phyloP scores from a whole-genome alignment of 1,139 yeast genomes.

The Blastobotrys persicus region DNA sequence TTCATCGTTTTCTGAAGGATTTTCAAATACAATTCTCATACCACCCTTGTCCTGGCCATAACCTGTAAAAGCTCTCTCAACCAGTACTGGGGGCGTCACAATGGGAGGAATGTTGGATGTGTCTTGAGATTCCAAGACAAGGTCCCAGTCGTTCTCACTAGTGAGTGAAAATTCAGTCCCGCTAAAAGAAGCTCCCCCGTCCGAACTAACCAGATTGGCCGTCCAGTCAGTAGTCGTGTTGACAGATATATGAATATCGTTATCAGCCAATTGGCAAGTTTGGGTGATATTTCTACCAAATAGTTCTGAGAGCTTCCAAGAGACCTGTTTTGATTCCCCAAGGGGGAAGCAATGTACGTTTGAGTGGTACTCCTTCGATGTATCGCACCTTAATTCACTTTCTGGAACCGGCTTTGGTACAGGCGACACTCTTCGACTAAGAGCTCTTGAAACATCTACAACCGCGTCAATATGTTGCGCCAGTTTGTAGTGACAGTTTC shows the following conservation, averaged over 20 bases:
- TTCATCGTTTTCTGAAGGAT: constrained; percentile 50
- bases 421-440: constrained; percentile 62
- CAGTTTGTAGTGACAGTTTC: constrained; percentile 53
- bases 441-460: constrained; percentile 64
- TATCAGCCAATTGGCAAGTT: constrained; percentile 49
- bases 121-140: constrained; percentile 36
- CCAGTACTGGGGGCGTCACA: constrained; percentile 61
- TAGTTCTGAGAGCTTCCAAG: constrained; percentile 60
- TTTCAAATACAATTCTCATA: constrained; percentile 69
- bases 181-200: neutral
- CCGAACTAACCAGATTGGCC: constrained; percentile 14
- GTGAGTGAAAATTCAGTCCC: constrained; percentile 21
- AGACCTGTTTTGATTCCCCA: constrained; percentile 49
- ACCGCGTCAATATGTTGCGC: constrained; percentile 73
- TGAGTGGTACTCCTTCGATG: constrained; percentile 50
- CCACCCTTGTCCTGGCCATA: constrained; percentile 92
- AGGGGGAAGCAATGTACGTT: constrained; percentile 77
- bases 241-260: constrained; percentile 30
- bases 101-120: constrained; percentile 36
- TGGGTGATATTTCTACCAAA: constrained; percentile 71
- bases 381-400: constrained; percentile 68
- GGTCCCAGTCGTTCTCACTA: constrained; percentile 36
- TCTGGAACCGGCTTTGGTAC: constrained; percentile 80
- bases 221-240: constrained; percentile 33
- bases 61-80: constrained; percentile 86